Percentiles rank a stretch among this genome's conserved stretches.
Conservation (phyloP, 495 filamentous ascomycete species). For the Podospora comata region DNA sequence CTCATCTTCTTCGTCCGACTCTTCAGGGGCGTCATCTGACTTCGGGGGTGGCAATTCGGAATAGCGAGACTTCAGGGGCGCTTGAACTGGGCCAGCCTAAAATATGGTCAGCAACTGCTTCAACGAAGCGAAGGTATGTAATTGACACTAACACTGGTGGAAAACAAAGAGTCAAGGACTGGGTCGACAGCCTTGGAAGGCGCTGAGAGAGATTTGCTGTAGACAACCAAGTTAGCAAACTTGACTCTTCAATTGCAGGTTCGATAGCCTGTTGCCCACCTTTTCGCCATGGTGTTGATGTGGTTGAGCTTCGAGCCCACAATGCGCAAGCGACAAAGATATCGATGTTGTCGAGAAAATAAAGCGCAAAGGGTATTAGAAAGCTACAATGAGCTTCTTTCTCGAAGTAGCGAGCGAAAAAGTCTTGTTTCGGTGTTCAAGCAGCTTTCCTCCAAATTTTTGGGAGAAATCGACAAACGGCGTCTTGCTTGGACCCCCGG, state of each 20-base stretch:
- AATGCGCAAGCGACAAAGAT: neutral
- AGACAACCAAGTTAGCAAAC: slow-evolving; percentile 7
- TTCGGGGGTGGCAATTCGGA: slow-evolving; percentile 36
- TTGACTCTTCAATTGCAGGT: neutral
- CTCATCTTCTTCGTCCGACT: slow-evolving; percentile 7
- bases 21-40: slow-evolving; percentile 16
- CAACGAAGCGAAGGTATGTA: neutral
- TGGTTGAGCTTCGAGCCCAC: neutral
- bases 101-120: slow-evolving; percentile 21
- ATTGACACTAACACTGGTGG: slow-evolving; percentile 74
- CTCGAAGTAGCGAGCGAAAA: neutral
- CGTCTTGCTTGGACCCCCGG: neutral
- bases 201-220: slow-evolving; percentile 35
- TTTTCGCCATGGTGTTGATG: slow-evolving; percentile 28
- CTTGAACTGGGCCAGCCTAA: slow-evolving; percentile 67
- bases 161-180: slow-evolving; percentile 73
- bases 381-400: neutral
- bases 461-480: neutral
- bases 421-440: neutral
- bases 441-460: slow-evolving; percentile 12
- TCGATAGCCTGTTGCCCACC: slow-evolving; percentile 13
- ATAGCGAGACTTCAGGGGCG: slow-evolving; percentile 52
- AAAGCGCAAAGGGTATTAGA: neutral
- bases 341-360: neutral
- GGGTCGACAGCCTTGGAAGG: slow-evolving; percentile 64